These are phyloP conservation scores for Penicillium sp. DNA, from an alignment of 2,329 filamentous ascomycete species.

Conservation along the genomic window DNA sequence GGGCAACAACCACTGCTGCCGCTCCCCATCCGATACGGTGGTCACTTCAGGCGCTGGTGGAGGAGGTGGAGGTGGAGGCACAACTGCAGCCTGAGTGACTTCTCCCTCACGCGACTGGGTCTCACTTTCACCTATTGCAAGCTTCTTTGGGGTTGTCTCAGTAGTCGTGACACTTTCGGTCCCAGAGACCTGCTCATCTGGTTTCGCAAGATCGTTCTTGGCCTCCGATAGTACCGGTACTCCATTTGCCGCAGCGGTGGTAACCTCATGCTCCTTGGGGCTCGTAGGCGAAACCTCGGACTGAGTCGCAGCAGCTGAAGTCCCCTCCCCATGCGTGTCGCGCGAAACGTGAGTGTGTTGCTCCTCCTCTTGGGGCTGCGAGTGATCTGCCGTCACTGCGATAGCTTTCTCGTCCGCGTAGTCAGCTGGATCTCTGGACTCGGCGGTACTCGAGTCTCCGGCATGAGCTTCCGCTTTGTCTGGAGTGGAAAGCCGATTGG, in stretches of 20 bases:
- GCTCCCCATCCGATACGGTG: conserved; percentile 43
- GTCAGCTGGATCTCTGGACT: conserved; percentile 41
- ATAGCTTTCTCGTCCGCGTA: conserved; percentile 42
- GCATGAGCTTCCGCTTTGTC: conserved; percentile 44
- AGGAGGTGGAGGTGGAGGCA: conserved; percentile 60
- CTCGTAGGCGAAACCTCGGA: conserved; percentile 16
- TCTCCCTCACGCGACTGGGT: conserved; percentile 44
- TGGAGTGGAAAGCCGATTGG: conserved; percentile 40
- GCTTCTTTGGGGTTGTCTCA: conserved; percentile 40
- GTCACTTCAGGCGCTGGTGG: conserved; percentile 40
- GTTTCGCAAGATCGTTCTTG: conserved; percentile 22
- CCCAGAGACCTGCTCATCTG: conserved; percentile 50
- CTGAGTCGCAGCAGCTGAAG: conserved; percentile 19
- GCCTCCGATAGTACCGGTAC: conserved; percentile 22
- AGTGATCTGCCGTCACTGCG: conserved; percentile 33
- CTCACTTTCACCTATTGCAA: conserved; percentile 44
- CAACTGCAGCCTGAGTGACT: conserved; percentile 48
- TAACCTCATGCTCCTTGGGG: conserved; percentile 22
- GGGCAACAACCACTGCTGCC: conserved; percentile 76
- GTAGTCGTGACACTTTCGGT: conserved; percentile 64
- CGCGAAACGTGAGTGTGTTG: conserved; percentile 36
- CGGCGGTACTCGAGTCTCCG: conserved; percentile 43
- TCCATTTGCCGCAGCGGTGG: conserved; percentile 10
- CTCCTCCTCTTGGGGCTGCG: conserved; percentile 33
- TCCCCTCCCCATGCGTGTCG: conserved; percentile 41